Evolutionary conservation across 495 filamentous ascomycete genomes (phyloP), one percentile per base, ranked within the genome.

Genomic region (Sporormia fimetaria): DNA sequence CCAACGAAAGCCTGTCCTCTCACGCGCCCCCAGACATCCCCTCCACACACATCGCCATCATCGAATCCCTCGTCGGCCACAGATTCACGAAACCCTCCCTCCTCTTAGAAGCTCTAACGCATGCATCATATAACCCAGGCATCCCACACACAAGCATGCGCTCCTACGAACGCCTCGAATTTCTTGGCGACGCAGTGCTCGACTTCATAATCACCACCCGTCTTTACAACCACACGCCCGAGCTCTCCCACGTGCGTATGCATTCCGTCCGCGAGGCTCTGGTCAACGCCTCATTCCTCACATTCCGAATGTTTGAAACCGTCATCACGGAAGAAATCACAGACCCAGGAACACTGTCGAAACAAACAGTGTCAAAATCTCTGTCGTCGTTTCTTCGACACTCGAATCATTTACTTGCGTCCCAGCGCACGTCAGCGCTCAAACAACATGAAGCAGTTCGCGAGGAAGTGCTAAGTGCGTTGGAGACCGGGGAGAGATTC

Each of bases 131-230:
- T 49, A 64, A 61, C 24, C 41, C 40, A 3, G 44, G 39, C 6
- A 22, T 21, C 7, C 58, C 63, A 28, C 64, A 73, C 37, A 53
- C 58, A n/a, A 56, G 58, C 6, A 62, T 62, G 1, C 65, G 73
- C 23, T 87, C 80, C 5, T 83, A 92, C 57, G 81, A 96, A 49
- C 77, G 87, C 0, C 69, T 95, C 10, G 90, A 98, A 57, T 96
- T 86, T 58, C 67, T 95, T 0, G 90, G 90, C 6, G 90, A 98
- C 53, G 71, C 86, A 0, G 63, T 94, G 8, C 73, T 98, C 0
- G 90, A 98, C 56, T 75, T 73, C 57, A 57, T 94, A 34, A 66
- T 96, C 32, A 70, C 80, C 6, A 63, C 60, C 2, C 58, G 57
- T 0, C 61, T 85, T 6, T 74, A 64, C 45, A 51, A 28, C 1